Base-by-base conservation (phyloP, 2,329 filamentous ascomycete species). In the Fusarium luffae region DNA sequence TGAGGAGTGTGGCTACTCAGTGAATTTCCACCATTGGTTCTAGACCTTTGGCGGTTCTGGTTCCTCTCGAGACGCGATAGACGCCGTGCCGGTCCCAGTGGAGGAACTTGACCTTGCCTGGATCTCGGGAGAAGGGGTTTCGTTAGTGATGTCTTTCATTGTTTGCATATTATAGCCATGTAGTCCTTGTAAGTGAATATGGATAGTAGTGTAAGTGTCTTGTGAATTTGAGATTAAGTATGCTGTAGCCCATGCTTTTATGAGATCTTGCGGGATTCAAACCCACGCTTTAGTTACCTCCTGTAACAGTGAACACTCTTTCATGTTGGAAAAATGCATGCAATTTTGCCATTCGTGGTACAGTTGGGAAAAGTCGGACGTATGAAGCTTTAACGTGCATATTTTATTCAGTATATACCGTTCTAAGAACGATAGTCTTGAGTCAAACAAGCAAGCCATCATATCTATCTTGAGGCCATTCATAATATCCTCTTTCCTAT, bases 161-260 rank as follows among this genome's bases (percentile, higher is more conserved):
- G 78, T 78, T 18, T 66, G 70, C 10, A 68, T 62, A 19, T 76
- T 40, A 27, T 55, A 59, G 32, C 62, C 42, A 54, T 70, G 10
- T 19, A 16, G 7, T 11, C 8, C n/a, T n/a, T 44, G 25, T 60
- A 28, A 57, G 60, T 40, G 6, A n/a, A 11, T 18, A 27, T 7
- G 11, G 14, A 40, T 19, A n/a, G 7, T 19, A 19, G 34, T 55
- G 18, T 14, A 30, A 43, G 27, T 37, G 55, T 13, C 69, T 42
- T 59, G 75, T 49, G 75, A 78, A 48, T 86, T 82, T 4, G 81
- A 82, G 11, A 85, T 84, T 54, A 88, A 76, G 72, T 89, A 89
- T 12, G 88, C 80, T 1, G 81, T 88, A 21, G 79, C 86, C 21
- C 85, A 84, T 5, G 80, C 82, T 1, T 72, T 71, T 88, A 89